Evolutionary conservation across 2,329 filamentous ascomycete genomes (phyloP).

Genomic region (Bipolaris sorokiniana): DNA sequence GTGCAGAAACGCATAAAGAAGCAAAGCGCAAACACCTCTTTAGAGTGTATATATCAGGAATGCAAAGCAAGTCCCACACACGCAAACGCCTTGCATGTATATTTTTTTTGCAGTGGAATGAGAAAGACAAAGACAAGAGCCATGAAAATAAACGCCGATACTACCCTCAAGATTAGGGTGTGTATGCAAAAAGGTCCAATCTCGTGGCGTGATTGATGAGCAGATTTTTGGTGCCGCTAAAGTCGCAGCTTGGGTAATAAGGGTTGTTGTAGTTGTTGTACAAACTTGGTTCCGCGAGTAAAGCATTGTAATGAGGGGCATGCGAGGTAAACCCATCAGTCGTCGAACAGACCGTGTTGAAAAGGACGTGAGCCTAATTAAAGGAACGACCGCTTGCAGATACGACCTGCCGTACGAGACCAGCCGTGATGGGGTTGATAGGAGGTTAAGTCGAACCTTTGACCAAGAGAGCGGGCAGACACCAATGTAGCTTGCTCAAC

Average conservation of each 20-base stretch:
- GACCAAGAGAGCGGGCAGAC: constrained; percentile 17
- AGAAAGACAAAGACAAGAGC: neutral
- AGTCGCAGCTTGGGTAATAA: constrained; percentile 1
- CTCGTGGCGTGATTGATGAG: constrained; percentile 2
- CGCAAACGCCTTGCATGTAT: constrained; percentile 3
- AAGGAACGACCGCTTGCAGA: constrained; percentile 39
- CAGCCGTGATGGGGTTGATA: constrained; percentile 16
- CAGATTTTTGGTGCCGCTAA: constrained; percentile 17
- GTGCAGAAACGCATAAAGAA: neutral
- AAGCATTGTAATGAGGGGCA: neutral
- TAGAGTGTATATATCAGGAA: constrained; percentile 3
- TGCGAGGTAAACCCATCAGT: constrained; percentile 7
- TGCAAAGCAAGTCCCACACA: neutral
- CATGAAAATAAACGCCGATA: constrained; percentile 3
- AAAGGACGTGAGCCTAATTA: constrained; percentile 46
- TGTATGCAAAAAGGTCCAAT: constrained; percentile 13
- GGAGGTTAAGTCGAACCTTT: constrained; percentile 22
- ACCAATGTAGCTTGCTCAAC: constrained; percentile 5
- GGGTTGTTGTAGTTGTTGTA: constrained; percentile 2
- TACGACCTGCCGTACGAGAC: constrained; percentile 22
- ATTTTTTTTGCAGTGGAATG: constrained; percentile 1
- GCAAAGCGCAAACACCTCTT: neutral
- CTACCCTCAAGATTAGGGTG: neutral
- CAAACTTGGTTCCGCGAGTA: constrained; percentile 3
- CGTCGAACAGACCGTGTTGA: constrained; percentile 3